Percentiles rank a stretch among this genome's conserved stretches.
These are phyloP conservation scores for Tolypocladium guangdongense DNA, from an alignment of 2,329 filamentous ascomycete genomes.

Conservation along the genomic window DNA sequence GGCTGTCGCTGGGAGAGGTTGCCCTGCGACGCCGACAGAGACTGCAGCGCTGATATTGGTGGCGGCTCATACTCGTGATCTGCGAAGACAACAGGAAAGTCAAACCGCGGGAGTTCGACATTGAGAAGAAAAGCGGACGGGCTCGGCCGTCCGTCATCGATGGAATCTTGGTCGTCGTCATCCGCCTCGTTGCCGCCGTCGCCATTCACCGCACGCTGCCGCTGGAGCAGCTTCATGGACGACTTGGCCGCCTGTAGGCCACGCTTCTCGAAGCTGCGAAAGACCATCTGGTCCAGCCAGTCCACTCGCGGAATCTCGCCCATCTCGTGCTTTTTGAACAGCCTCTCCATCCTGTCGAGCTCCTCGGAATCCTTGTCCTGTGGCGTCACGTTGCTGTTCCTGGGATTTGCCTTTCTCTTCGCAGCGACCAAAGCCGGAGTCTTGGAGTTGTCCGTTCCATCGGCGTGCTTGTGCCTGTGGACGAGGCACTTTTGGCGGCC, in stretches of 20 bases:
- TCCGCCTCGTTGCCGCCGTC: constrained; percentile 22
- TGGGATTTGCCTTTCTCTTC: constrained; percentile 40
- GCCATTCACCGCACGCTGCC: constrained; percentile 29
- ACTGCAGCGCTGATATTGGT: constrained; percentile 64
- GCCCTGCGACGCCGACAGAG: constrained; percentile 45
- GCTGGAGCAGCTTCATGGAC: constrained; percentile 47
- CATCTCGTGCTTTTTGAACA: constrained; percentile 98
- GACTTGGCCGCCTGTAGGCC: constrained; percentile 53
- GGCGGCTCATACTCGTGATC: constrained; percentile 87
- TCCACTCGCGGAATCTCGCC: constrained; percentile 86
- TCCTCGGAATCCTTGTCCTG: constrained; percentile 70
- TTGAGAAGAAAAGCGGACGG: constrained; percentile 67
- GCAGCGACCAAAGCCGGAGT: constrained; percentile 59
- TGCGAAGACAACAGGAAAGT: constrained; percentile 90
- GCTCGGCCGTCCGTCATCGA: constrained; percentile 33
- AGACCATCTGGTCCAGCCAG: constrained; percentile 93
- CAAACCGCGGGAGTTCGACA: constrained; percentile 86
- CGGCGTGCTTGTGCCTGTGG: constrained; percentile 71
- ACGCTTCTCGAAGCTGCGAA: constrained; percentile 75
- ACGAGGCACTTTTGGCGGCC: constrained; percentile 86
- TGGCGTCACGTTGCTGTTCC: constrained; percentile 35
- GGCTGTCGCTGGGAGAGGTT: constrained; percentile 70
- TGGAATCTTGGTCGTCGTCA: constrained; percentile 16
- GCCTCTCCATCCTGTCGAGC: constrained; percentile 73
- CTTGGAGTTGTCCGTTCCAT: constrained; percentile 68